Conservation (phyloP, 31 red algal species). For the Bonnemaisonia californica region DNA sequence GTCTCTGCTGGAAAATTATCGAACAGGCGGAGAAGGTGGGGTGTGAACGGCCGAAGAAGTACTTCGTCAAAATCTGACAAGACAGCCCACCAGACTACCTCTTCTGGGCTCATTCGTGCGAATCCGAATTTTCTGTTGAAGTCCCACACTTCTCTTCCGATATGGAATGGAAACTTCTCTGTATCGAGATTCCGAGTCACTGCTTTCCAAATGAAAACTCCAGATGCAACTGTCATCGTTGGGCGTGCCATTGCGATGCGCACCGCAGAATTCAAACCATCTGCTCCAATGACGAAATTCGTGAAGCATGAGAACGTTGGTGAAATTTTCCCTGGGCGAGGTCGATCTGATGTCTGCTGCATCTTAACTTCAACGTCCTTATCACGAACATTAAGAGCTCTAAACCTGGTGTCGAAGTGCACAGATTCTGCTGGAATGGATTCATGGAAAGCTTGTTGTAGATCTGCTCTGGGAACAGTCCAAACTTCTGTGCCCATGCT, state of each 20-base stretch:
- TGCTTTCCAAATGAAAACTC: constrained; percentile 48
- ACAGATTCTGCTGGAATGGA: constrained; percentile 66
- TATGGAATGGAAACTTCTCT: constrained; percentile 57
- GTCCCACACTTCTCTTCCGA: constrained; percentile 54
- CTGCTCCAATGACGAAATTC: constrained; percentile 61
- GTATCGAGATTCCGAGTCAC: constrained; percentile 38
- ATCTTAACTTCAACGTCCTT: constrained; percentile 34
- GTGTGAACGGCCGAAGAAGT: constrained; percentile 50
- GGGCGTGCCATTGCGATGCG: constrained; percentile 49
- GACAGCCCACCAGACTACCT: constrained; percentile 73
- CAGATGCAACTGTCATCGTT: constrained; percentile 46
- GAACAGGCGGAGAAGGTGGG: constrained; percentile 43
- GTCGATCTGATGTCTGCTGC: constrained; percentile 23
- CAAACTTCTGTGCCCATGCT: constrained; percentile 57
- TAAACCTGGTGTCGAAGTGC: constrained; percentile 52
- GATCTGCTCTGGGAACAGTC: constrained; percentile 49
- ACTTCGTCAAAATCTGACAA: constrained; percentile 37
- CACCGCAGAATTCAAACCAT: constrained; percentile 56
- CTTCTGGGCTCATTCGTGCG: constrained; percentile 58
- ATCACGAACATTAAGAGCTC: constrained; percentile 28
- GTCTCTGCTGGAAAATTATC: constrained; percentile 15
- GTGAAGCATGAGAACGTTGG: constrained; percentile 24
- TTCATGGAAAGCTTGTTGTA: constrained; percentile 59
- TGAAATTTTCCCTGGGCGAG: constrained; percentile 1
- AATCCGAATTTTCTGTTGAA: constrained; percentile 46